Evolutionary conservation across 768 basidiomycete species (phyloP), one percentile per base, ranked within the genome.

Genomic region (Macrolepiota albuminosa): DNA sequence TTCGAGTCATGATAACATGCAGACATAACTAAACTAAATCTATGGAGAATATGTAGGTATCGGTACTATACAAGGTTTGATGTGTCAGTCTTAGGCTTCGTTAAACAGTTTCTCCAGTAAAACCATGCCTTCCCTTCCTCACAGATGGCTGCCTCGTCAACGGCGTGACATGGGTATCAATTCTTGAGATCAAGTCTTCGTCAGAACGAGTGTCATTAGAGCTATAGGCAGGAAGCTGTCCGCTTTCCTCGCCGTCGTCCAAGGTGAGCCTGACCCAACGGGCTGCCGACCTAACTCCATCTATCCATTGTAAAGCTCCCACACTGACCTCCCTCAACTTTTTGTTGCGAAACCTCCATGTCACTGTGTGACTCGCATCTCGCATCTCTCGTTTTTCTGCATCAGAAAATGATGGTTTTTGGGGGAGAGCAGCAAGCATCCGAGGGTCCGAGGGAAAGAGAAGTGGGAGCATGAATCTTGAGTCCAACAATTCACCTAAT

Each of bases 401-500:
- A 13, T 75, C 73, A 43, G 71, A 62, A 10, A 73, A 61, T n/a
- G 70, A 63, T 21, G 73, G 68, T 65, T 79, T 84, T 52, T 72
- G 79, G 0, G 91, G 87, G 3, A 82, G 73, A 6, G 89, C 90
- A 21, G 89, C 86, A 8, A 95, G 77, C 71, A 91, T 78, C 42
- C 85, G 84, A 36, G 89, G 87, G 70, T 93, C 87, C 21, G 87
- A 85, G 7, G 95, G 95, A 52, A 97, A 85, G 24, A 85, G 78
- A 51, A 96, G 78, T 1, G 93, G 93, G 26, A 98, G 82, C 94
- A 98, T 98, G 71, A 89, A 85, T 63, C 95, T 83, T 29, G 92
- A 94, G 71, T 99, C 95, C 63, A 98, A 77, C 29, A 98, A 75
- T 71, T 99, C 97, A 34, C 95, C 95, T 1, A 95, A 81, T 29